Evolutionary conservation across 257 asterid species (phyloP), one percentile per base, ranked within the genome.

Genomic region (Mitragyna speciosa): DNA sequence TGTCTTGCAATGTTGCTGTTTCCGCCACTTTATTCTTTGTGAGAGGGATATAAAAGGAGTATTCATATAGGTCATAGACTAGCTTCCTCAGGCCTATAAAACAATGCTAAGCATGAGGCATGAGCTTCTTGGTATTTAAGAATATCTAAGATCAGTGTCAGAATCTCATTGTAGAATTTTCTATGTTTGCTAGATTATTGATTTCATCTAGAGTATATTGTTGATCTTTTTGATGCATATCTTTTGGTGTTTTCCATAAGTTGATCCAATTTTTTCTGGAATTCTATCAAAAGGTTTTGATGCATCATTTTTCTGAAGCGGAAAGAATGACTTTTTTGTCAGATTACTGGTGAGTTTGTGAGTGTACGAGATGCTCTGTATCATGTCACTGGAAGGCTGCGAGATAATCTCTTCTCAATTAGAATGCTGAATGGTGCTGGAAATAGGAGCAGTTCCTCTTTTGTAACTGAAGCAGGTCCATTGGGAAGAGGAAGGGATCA

Each of bases 341-440:
- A 92, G 97, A 91, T 92, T 78, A 91, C 84, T 12, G 98, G 98
- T 78, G 94, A 90, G 83, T 70, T 88, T 58, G 82, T 58, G 79
- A 90, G 88, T 78, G 94, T 92, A 69, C 90, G 76, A 85, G 84
- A 84, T 87, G 98, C 97, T 81, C 83, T 93, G 59, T 82, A 80
- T 84, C 88, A 81, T 81, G 94, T 90, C 81, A 90, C 92, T 58
- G 75, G 88, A 76, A 89, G 86, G 84, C 81, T 93, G 85, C 92
- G 97, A 68, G 89, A 88, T 67, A 78, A 89, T 73, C 78, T 87
- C 43, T 84, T 84, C 75, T 73, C 91, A 69, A 73, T 54, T 36
- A 88, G 83, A 78, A 78, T 73, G 75, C 76, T 80, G 67, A 87
- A 82, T 80, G 71, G 69, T 85, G 66, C 28, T 67, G 89, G 87